These are phyloP conservation scores for Alternaria gansuensis DNA, from an alignment of 2,329 filamentous ascomycete genomes.

Conservation along the genomic window DNA sequence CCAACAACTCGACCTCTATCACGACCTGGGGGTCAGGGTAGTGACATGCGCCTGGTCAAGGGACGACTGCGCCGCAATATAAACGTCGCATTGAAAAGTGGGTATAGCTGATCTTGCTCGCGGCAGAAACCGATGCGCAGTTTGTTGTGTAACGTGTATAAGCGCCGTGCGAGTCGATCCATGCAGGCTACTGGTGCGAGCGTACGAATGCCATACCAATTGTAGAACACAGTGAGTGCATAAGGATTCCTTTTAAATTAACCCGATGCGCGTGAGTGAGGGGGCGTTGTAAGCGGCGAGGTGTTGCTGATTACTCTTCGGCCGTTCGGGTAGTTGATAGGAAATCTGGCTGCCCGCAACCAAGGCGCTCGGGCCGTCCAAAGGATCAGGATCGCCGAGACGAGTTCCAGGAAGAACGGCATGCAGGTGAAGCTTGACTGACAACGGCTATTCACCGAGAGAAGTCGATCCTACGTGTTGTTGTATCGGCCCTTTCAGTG, in stretches of 20 bases:
- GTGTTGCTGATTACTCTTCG: conserved; percentile 11
- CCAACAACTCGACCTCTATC: not conserved
- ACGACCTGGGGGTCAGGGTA: conserved; percentile 2
- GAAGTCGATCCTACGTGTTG: conserved; percentile 4
- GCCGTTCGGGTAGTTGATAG: conserved; percentile 13
- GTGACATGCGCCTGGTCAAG: not conserved
- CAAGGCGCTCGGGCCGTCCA: conserved; percentile 1
- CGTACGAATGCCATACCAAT: conserved; percentile 11
- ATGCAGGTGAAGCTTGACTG: conserved; percentile 18
- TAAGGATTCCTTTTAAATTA: conserved; percentile 14
- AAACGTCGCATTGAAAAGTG: conserved; percentile 11
- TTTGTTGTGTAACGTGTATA: conserved; percentile 18
- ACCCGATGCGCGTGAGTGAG: conserved; percentile 16
- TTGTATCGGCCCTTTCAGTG: conserved; percentile 6
- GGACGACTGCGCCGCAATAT: conserved; percentile 23
- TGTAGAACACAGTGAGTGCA: conserved; percentile 11
- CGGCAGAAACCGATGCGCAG: conserved; percentile 15
- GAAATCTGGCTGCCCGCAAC: conserved; percentile 5
- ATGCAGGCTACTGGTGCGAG: conserved; percentile 16
- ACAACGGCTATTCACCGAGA: conserved; percentile 7
- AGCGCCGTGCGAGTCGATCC: conserved; percentile 19
- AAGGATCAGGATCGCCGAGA: conserved; percentile 16
- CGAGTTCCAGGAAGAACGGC: conserved; percentile 12
- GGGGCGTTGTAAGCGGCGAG: conserved; percentile 17
- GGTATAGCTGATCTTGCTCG: conserved; percentile 17